These are phyloP conservation scores for Pythium apleroticum DNA, from an alignment of 352 stramenopile species.

Conservation along the genomic window DNA sequence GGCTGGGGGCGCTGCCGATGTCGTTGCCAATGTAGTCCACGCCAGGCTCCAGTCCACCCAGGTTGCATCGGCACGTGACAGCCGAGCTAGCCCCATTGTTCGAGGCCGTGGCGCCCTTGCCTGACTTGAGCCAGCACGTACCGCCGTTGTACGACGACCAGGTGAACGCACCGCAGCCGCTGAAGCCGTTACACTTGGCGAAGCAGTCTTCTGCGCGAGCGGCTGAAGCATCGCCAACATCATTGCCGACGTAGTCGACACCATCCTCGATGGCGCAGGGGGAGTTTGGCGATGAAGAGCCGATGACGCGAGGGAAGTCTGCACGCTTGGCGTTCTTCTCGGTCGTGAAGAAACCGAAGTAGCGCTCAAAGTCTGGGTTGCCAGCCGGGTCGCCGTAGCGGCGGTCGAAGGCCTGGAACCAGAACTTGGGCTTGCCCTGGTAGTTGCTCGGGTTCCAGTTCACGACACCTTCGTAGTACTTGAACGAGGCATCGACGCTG, in stretches of 20 bases:
- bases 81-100: neutral
- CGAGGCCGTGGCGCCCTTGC: neutral
- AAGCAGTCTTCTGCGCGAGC: slow-evolving; percentile 7
- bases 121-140: slow-evolving; percentile 25
- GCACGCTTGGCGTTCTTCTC: slow-evolving; percentile 24
- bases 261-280: slow-evolving; percentile 8
- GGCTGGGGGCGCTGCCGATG: neutral
- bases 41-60: neutral
- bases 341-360: slow-evolving; percentile 39
- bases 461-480: slow-evolving; percentile 34
- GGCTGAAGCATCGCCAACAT: slow-evolving; percentile 5
- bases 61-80: neutral
- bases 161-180: slow-evolving; percentile 17
- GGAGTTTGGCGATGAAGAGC: neutral
- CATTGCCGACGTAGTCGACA: slow-evolving; percentile 15
- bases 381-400: slow-evolving; percentile 27
- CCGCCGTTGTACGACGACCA: slow-evolving; percentile 20
- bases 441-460: slow-evolving; percentile 27
- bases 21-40: neutral
- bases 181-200: slow-evolving; percentile 1
- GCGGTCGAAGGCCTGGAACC: slow-evolving; percentile 42
- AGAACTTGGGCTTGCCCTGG: slow-evolving; percentile 33
- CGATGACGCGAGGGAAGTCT: slow-evolving; percentile 20
- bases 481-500: slow-evolving; percentile 21
- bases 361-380: slow-evolving; percentile 25